Percentiles rank a stretch among this genome's conserved stretches.
These are phyloP conservation scores for Symbiodinium pilosum DNA, from an alignment of 73 alveolate genomes.

Conservation along the genomic window DNA sequence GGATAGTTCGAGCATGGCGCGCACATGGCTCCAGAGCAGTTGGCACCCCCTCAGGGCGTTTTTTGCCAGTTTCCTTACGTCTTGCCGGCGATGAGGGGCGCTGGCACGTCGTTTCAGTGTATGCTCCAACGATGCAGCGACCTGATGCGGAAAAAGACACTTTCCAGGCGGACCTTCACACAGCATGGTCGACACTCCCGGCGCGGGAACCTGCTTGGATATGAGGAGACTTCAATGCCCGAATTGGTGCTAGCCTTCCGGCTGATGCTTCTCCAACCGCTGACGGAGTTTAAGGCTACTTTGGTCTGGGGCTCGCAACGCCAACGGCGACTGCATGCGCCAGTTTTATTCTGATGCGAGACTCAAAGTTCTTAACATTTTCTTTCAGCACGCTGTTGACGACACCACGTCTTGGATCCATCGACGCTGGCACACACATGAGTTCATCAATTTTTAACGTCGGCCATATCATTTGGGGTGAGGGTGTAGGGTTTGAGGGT, in stretches of 20 bases:
- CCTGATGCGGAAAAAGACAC: background rate
- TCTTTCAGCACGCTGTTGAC: too few species aligned
- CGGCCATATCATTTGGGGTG: too few species aligned
- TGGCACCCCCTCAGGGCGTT: background rate
- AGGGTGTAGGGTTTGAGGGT: too few species aligned
- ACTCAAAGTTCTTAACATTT: too few species aligned
- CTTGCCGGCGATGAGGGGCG: background rate
- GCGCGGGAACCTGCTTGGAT: background rate
- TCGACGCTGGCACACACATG: too few species aligned
- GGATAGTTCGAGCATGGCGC: background rate
- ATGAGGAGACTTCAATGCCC: conserved; percentile 2
- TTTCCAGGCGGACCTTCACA: background rate
- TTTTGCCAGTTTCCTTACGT: background rate
- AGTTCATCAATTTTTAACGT: too few species aligned
- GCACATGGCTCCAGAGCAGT: background rate
- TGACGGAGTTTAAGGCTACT: background rate
- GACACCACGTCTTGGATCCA: too few species aligned
- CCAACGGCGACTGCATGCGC: too few species aligned
- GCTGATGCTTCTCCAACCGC: background rate
- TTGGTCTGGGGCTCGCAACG: too few species aligned
- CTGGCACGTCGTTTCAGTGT: background rate
- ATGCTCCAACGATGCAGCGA: conserved; percentile 24
- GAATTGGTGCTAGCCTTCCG: background rate
- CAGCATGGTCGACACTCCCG: background rate
- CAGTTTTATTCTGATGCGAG: too few species aligned